Evolutionary conservation across 2,329 filamentous ascomycete species (phyloP).

Genomic region (Apiospora phragmitis): DNA sequence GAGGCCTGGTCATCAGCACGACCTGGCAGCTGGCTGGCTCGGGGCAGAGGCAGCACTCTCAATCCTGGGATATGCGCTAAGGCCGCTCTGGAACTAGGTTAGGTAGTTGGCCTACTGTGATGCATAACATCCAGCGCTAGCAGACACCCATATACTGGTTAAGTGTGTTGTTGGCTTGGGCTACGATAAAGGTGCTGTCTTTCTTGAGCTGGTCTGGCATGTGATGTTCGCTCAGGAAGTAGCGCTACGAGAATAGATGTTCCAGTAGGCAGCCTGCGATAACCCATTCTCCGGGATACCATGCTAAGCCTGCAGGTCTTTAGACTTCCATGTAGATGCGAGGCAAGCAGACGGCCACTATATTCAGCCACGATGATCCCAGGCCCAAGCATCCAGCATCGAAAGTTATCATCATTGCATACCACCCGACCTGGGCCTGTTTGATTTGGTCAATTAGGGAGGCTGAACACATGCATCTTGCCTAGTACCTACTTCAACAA

Average conservation of each 20-base stretch:
- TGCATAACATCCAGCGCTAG: background rate
- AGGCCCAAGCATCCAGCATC: background rate
- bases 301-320: background rate
- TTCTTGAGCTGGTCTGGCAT: background rate
- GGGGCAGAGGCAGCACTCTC: conserved; percentile 37
- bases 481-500: background rate
- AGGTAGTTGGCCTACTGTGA: background rate
- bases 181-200: background rate
- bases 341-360: background rate
- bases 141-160: background rate
- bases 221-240: background rate
- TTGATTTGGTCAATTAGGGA: too few species aligned
- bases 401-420: background rate
- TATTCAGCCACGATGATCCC: background rate
- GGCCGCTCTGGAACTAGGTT: background rate
- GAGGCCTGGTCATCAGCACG: conserved; percentile 65
- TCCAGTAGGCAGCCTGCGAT: background rate
- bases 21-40: conserved; percentile 56
- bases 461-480: too few species aligned
- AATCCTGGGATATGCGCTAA: conserved; percentile 43
- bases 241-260: background rate
- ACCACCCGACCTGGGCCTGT: background rate
- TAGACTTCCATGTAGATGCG: background rate
- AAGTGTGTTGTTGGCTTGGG: background rate
- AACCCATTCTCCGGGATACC: background rate